Evolutionary conservation across 1,139 yeast genomes (phyloP).

Genomic region (Geotrichum cucujoidarum): DNA sequence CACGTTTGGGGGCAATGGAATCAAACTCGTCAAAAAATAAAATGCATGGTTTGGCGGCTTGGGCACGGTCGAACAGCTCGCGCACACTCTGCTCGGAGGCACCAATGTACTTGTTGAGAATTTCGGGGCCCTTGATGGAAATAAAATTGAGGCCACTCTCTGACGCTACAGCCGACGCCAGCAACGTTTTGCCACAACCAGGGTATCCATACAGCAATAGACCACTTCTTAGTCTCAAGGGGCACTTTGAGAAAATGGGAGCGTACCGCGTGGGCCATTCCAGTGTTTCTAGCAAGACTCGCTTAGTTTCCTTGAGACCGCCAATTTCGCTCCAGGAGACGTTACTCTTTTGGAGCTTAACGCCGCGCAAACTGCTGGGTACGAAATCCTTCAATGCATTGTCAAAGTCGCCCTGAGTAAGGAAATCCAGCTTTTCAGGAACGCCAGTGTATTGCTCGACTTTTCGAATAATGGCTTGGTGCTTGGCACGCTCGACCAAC

Average conservation of each 20-base stretch:
- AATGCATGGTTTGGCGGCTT: slow-evolving; percentile 90
- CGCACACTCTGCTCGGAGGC: slow-evolving; percentile 95
- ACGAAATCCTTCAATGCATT: slow-evolving; percentile 61
- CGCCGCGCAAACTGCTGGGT: slow-evolving; percentile 83
- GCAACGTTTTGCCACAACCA: slow-evolving; percentile 92
- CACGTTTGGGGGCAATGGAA: slow-evolving; percentile 96
- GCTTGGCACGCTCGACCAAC: slow-evolving; percentile 68
- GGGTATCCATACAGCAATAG: slow-evolving; percentile 90
- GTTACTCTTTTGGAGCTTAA: slow-evolving; percentile 71
- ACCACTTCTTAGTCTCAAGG: slow-evolving; percentile 83
- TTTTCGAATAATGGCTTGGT: slow-evolving; percentile 38
- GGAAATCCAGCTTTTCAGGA: slow-evolving; percentile 9
- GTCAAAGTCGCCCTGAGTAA: slow-evolving; percentile 42
- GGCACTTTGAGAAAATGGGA: slow-evolving; percentile 85
- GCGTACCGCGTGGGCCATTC: slow-evolving; percentile 98
- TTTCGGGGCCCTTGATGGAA: slow-evolving; percentile 94
- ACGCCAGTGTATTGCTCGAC: slow-evolving; percentile 21
- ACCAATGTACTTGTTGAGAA: slow-evolving; percentile 91
- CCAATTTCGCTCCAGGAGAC: slow-evolving; percentile 87
- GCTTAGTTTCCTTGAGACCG: slow-evolving; percentile 74
- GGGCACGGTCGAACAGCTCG: slow-evolving; percentile 89
- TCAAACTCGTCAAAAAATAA: slow-evolving; percentile 95
- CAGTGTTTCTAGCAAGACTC: slow-evolving; percentile 71
- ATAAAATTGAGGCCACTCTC: slow-evolving; percentile 94
- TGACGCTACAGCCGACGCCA: slow-evolving; percentile 91